Conservation (phyloP, 345 rosid species). For the Eutrema heterophyllum region DNA sequence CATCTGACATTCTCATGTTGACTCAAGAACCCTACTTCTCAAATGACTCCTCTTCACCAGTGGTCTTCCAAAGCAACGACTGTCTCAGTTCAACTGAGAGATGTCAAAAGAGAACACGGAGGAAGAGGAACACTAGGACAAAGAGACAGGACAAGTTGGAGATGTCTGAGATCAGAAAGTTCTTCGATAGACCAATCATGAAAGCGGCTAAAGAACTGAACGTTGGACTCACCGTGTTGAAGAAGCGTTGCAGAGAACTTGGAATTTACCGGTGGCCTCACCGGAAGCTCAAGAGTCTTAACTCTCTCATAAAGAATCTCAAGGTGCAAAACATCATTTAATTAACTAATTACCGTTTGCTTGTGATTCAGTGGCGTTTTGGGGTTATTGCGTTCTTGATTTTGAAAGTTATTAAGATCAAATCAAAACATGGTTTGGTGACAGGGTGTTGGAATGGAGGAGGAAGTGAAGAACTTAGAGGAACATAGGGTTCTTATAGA, state of each 20-base stretch:
- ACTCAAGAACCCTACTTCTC: slow-evolving; percentile 23
- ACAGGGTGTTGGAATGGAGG: slow-evolving; percentile 43
- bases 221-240: slow-evolving; percentile 63
- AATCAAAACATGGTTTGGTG: background rate
- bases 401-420: background rate
- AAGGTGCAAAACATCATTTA: slow-evolving; percentile 34
- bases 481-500: slow-evolving; percentile 43
- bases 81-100: background rate
- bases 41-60: background rate
- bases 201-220: slow-evolving; percentile 66
- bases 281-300: slow-evolving; percentile 66
- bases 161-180: slow-evolving; percentile 44
- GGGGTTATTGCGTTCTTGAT: background rate
- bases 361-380: background rate
- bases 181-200: slow-evolving; percentile 57
- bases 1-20: slow-evolving; percentile 12
- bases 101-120: background rate
- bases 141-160: slow-evolving; percentile 32
- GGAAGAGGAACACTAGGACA: slow-evolving; percentile 9
- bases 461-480: slow-evolving; percentile 43
- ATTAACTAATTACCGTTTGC: background rate
- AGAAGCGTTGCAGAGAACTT: slow-evolving; percentile 73
- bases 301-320: slow-evolving; percentile 59
- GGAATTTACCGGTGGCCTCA: slow-evolving; percentile 80
- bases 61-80: background rate